phyloP scores from a whole-genome alignment of 2,329 filamentous ascomycete genomes.

The Knufia petricola region DNA sequence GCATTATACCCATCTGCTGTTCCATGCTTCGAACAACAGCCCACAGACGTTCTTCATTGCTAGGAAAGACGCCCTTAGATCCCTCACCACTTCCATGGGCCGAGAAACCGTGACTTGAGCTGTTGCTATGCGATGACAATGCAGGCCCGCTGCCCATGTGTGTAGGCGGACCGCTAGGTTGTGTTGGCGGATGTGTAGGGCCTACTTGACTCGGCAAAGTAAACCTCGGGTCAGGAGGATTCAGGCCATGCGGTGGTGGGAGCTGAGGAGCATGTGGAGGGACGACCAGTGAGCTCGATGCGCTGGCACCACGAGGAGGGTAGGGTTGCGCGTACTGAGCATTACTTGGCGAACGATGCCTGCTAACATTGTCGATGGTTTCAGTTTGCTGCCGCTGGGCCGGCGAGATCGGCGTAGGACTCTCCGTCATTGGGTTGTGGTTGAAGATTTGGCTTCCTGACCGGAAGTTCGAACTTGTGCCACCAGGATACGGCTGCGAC shows the following conservation, averaged over 20 bases:
- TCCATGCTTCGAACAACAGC: constrained; percentile 35
- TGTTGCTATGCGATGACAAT: constrained; percentile 25
- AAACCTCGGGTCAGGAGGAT: constrained; percentile 34
- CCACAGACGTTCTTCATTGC: constrained; percentile 34
- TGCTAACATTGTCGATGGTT: constrained; percentile 27
- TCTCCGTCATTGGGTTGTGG: constrained; percentile 69
- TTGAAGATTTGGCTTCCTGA: constrained; percentile 45
- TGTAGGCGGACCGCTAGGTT: constrained; percentile 27
- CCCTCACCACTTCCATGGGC: constrained; percentile 25
- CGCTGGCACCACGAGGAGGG: constrained; percentile 20
- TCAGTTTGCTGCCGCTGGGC: constrained; percentile 27
- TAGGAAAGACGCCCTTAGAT: constrained; percentile 19
- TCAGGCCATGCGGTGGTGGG: constrained; percentile 35
- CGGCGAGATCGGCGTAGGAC: constrained; percentile 65
- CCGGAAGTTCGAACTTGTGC: background rate
- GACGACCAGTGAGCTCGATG: constrained; percentile 25
- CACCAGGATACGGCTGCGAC: background rate
- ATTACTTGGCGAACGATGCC: constrained; percentile 37
- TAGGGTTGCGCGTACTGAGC: constrained; percentile 32
- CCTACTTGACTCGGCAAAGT: constrained; percentile 31
- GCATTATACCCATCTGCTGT: constrained; percentile 32
- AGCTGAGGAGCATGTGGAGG: constrained; percentile 35
- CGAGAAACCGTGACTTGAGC: constrained; percentile 26
- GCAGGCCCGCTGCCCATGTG: constrained; percentile 26
- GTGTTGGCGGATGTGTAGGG: constrained; percentile 27